Base-by-base conservation (phyloP, 148 eudicot species). In the Diospyros lotus region DNA sequence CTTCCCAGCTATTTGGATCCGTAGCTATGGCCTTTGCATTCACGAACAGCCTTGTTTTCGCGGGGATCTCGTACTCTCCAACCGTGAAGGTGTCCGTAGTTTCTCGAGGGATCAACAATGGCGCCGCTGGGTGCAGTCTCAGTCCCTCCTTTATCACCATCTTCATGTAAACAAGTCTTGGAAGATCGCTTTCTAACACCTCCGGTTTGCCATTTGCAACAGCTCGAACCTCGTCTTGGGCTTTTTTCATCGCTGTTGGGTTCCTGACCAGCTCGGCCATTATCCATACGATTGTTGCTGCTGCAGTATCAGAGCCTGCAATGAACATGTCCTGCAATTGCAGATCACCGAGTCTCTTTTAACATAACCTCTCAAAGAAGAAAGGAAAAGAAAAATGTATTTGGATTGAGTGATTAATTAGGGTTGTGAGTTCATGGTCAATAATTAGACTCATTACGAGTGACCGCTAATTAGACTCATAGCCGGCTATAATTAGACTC, bases 21-120 rank as follows among this genome's bases (percentile, higher is more conserved):
- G 89, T 89, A 6, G 87, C 90, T 56, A 91, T 84, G 4, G 93
- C 90, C 89, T 90, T 87, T 1, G 69, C 89, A 64, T 89, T 89
- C 58, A 86, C 64, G 45, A 85, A 82, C 62, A 81, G 56, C 50
- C 86, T 64, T 45, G 90, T 85, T 68, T 80, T 84, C 43, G 79
- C 81, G 66, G 90, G 87, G 50, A 86, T 89, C 1, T 72, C 53
- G 60, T 83, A 84, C 38, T 86, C 89, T 17, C 67, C 76, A 50
- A 87, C 76, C 28, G 71, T 86, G 18, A 79, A 76, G 4, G 75
- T 79, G 68, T 80, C 73, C 67, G 77, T 87, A 66, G 90, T 83
- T 70, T 87, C 87, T 77, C 92, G 72, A 8, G 93, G 96, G 53
- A 91, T 73, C 14, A 91, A 59, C 42, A 87, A 78, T 1, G 96